Evolutionary conservation across 2,329 filamentous ascomycete genomes (phyloP).

Genomic region (Alternaria triticimaculans): DNA sequence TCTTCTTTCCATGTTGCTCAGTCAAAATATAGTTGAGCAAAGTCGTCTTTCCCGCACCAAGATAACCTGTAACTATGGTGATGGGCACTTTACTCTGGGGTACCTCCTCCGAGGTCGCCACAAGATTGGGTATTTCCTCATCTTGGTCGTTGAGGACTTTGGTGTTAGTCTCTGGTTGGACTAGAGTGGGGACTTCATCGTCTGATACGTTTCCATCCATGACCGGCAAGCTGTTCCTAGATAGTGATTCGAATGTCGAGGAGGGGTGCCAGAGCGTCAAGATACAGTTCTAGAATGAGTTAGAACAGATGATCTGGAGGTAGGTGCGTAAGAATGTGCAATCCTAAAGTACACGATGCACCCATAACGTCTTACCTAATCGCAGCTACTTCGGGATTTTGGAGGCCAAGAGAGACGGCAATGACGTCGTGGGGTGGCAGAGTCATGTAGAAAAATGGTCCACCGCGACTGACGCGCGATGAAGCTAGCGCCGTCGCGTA

Average conservation of each 20-base stretch:
- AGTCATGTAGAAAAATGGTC: constrained; percentile 8
- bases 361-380: background rate
- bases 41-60: constrained; percentile 95
- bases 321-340: background rate
- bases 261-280: background rate
- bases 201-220: constrained; percentile 36
- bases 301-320: background rate
- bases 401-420: background rate
- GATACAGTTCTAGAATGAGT: background rate
- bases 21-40: constrained; percentile 95
- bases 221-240: background rate
- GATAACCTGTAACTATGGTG: constrained; percentile 87
- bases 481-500: constrained; percentile 10
- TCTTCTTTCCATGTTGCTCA: constrained; percentile 94
- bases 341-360: background rate
- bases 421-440: constrained; percentile 16
- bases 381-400: background rate
- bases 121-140: constrained; percentile 30
- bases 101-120: constrained; percentile 52
- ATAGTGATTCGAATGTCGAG: background rate
- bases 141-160: constrained; percentile 29
- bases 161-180: constrained; percentile 50
- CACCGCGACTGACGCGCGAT: background rate
- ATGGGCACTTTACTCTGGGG: constrained; percentile 75
- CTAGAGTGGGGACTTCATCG: constrained; percentile 59